These are phyloP conservation scores for Hanseniaspora uvarum DNA, from an alignment of 1,139 yeast species.

Conservation along the genomic window DNA sequence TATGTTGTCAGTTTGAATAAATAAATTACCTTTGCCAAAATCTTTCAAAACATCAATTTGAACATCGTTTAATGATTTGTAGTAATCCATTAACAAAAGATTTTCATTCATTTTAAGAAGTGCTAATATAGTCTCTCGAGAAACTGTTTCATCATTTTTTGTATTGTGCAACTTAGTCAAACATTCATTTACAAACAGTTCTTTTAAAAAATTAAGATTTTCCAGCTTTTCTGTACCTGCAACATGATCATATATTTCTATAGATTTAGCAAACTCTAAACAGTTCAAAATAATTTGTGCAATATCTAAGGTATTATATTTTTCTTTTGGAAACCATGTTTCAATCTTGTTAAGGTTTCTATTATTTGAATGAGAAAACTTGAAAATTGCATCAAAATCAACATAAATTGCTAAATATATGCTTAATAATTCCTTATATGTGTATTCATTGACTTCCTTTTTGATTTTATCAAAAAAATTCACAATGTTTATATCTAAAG, in stretches of 20 bases:
- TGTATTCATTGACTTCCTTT: neutral
- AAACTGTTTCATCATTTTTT: slow-evolving; percentile 17
- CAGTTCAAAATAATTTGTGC: slow-evolving; percentile 4
- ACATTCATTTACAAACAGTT: slow-evolving; percentile 64
- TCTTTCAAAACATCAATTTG: slow-evolving; percentile 32
- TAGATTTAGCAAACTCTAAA: neutral
- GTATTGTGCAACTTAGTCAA: slow-evolving; percentile 54
- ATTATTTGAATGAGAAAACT: neutral
- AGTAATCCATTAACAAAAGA: slow-evolving; percentile 40
- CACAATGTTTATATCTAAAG: neutral
- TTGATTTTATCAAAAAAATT: slow-evolving; percentile 4
- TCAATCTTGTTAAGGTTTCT: neutral
- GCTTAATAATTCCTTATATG: neutral
- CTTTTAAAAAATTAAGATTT: slow-evolving; percentile 32
- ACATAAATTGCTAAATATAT: slow-evolving; percentile 1
- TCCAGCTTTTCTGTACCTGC: slow-evolving; percentile 22
- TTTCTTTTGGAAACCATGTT: neutral
- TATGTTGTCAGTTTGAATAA: slow-evolving; percentile 27
- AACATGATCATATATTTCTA: slow-evolving; percentile 13
- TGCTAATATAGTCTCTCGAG: slow-evolving; percentile 35
- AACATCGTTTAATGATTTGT: slow-evolving; percentile 39
- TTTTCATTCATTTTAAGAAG: slow-evolving; percentile 35
- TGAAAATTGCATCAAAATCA: neutral
- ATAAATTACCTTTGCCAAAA: slow-evolving; percentile 12
- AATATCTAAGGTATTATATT: neutral